Conservation (phyloP, 129 eudicot genomes). For the Helianthus tuberosus region DNA sequence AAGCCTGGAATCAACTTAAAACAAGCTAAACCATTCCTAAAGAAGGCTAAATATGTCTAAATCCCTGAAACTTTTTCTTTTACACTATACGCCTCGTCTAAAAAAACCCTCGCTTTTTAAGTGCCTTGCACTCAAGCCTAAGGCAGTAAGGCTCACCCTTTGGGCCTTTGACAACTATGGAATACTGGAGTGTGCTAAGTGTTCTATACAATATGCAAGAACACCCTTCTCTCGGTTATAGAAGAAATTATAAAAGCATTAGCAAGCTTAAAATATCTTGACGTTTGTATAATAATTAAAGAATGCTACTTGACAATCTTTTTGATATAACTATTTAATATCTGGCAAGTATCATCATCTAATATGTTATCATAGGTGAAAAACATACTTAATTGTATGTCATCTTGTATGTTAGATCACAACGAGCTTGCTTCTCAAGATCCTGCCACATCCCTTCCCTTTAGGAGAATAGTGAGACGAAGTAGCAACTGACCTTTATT, state of each 20-base stretch:
- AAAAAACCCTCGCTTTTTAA: no score
- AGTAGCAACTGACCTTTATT: slow-evolving; percentile 1
- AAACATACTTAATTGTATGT: not conserved
- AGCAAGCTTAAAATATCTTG: not conserved
- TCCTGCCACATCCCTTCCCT: not conserved
- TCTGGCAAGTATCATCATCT: not conserved
- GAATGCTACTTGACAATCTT: not conserved
- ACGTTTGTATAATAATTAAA: not conserved
- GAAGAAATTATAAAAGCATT: not conserved
- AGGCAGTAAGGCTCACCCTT: no score
- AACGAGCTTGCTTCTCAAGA: not conserved
- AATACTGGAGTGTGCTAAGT: no score
- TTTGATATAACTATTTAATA: not conserved
- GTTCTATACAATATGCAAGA: no score
- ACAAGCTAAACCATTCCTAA: no score
- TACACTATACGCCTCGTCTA: no score
- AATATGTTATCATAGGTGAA: not conserved
- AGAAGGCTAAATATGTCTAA: no score
- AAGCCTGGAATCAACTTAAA: no score
- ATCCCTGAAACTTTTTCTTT: no score
- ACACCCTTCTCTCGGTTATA: not conserved
- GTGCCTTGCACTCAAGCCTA: no score
- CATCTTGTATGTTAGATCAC: not conserved
- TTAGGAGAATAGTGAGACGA: not conserved
- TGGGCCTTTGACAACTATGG: no score